Percentiles rank a stretch among this genome's conserved stretches.
These are phyloP conservation scores for Lagerstroemia speciosa DNA, from an alignment of 345 rosid species.

Conservation along the genomic window DNA sequence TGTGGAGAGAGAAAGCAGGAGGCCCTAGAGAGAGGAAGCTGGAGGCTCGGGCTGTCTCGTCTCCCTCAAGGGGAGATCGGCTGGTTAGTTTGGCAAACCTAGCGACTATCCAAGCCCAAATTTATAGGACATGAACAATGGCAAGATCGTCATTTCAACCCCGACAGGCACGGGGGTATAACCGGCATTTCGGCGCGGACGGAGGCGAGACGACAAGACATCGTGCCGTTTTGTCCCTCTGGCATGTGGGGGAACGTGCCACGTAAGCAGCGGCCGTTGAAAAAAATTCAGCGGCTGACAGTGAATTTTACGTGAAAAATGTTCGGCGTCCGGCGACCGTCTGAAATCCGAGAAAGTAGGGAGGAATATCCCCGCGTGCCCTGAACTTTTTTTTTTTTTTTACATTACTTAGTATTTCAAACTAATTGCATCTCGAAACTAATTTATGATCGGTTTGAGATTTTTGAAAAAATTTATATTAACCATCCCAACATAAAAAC, in stretches of 20 bases:
- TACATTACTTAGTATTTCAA: no score
- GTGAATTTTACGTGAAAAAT: not conserved
- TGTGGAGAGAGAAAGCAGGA: not conserved
- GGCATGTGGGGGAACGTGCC: constrained; percentile 24
- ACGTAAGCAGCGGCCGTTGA: constrained; percentile 14
- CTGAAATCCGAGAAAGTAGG: not conserved
- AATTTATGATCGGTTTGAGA: no score
- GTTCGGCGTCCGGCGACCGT: not conserved
- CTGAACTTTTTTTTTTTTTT: no score
- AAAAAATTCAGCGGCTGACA: not conserved
- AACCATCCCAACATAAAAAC: no score
- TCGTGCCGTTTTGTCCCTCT: constrained; percentile 13
- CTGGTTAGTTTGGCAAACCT: constrained; percentile 69
- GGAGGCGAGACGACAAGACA: constrained; percentile 6
- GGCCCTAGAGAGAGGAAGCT: not conserved
- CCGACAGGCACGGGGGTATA: not conserved
- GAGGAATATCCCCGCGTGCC: not conserved
- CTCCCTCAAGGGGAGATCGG: constrained; percentile 26
- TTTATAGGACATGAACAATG: constrained; percentile 34
- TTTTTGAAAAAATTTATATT: no score
- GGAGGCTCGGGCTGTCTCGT: not conserved
- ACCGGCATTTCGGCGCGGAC: constrained; percentile 19
- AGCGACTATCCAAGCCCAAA: constrained; percentile 35
- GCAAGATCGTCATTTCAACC: constrained; percentile 13
- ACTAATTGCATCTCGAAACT: no score